Conservation (phyloP, 805 yeast genomes). For the Wickerhamiella occidentalis region DNA sequence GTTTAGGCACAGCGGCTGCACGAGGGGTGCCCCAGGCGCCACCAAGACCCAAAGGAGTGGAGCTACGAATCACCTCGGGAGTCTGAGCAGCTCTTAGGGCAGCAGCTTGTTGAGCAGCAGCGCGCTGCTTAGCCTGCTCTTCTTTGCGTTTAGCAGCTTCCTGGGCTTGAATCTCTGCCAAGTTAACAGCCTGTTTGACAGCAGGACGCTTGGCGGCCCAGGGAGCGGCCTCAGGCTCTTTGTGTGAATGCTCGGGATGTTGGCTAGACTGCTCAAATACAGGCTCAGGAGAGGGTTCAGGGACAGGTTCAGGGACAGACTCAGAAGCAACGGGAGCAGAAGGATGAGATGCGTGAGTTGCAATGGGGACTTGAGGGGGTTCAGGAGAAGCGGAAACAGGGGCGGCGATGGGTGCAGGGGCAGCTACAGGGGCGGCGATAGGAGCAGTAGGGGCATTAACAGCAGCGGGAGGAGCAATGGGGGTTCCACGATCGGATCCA, state of each 20-base stretch:
- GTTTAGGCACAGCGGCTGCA: conserved; percentile 19
- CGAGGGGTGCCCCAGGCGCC: conserved; percentile 17
- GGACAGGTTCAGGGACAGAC: not conserved
- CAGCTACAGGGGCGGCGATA: conserved; percentile 5
- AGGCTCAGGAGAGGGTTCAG: not conserved
- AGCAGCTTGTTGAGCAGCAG: not conserved
- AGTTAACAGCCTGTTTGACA: conserved; percentile 18
- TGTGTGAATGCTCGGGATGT: not conserved
- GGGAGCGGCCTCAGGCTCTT: conserved; percentile 18
- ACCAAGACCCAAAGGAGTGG: not conserved
- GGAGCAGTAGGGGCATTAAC: not conserved
- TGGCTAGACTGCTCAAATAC: not conserved
- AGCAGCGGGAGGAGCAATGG: not conserved
- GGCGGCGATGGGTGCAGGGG: conserved; percentile 11
- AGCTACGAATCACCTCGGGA: conserved; percentile 5
- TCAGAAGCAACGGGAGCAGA: too few relatives aligned
- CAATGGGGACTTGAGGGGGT: not conserved
- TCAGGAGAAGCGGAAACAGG: not conserved
- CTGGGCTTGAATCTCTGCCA: conserved; percentile 27
- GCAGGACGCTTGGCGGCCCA: conserved; percentile 20
- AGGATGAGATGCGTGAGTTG: not conserved
- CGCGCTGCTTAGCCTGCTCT: conserved; percentile 10
- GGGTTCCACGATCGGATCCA: too few relatives aligned
- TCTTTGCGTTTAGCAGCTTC: conserved; percentile 22
- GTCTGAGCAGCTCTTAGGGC: conserved; percentile 1